Conservation (phyloP, 768 basidiomycete species). For the Russula lepida region DNA sequence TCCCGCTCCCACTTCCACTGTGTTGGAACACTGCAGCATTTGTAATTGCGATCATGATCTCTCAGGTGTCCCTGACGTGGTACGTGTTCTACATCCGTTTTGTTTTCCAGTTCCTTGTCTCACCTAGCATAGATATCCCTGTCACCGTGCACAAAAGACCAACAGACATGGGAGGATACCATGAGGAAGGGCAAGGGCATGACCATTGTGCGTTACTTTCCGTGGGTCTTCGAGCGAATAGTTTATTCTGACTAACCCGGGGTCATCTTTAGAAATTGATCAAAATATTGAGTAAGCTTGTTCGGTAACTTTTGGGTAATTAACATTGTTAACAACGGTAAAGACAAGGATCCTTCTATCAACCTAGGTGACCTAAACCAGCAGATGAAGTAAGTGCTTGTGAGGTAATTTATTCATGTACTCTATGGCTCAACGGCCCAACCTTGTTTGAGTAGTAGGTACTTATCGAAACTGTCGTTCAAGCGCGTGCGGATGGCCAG, state of each 20-base stretch:
- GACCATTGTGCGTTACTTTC: slow-evolving; percentile 10
- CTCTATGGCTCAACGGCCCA: not conserved
- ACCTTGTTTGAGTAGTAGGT: not conserved
- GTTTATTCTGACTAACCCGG: not conserved
- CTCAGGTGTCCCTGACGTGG: slow-evolving; percentile 3
- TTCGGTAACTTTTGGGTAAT: not conserved
- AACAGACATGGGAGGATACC: slow-evolving; percentile 10
- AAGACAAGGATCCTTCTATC: slow-evolving; percentile 5
- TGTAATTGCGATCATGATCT: not conserved
- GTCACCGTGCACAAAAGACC: slow-evolving; percentile 5
- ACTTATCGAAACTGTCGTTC: not conserved
- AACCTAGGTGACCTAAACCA: not conserved
- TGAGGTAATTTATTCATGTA: not conserved
- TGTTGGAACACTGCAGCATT: not conserved
- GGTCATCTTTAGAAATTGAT: not conserved
- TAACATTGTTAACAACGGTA: not conserved
- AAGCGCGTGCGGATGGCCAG: not conserved
- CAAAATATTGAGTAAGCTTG: not conserved
- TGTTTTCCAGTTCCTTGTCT: not conserved
- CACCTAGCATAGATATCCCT: slow-evolving; percentile 6
- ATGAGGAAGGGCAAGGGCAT: slow-evolving; percentile 8
- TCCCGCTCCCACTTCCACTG: no score
- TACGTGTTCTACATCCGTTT: not conserved
- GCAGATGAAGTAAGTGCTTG: slow-evolving; percentile 4
- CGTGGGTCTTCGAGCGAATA: not conserved